A percentile compares a stretch with the other conserved stretches of the same genome.
Evolutionary conservation across 148 eudicot genomes (phyloP).

Genomic region (Cornus suecica): DNA sequence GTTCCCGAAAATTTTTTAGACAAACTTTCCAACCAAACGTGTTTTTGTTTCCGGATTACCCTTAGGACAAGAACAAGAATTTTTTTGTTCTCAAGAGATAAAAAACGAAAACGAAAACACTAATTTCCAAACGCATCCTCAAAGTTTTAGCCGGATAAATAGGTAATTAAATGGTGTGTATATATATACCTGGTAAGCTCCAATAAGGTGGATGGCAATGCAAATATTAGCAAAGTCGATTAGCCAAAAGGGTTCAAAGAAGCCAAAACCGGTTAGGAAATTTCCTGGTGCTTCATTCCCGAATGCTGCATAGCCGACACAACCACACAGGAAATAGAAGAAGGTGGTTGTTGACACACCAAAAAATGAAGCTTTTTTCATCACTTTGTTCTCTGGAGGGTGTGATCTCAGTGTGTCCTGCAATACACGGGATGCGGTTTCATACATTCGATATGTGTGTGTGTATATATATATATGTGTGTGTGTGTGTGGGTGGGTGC

Average conservation of each 20-base stretch:
- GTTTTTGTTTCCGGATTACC: no score
- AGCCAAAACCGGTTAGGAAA: slow-evolving; percentile 93
- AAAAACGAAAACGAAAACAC: no score
- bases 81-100: no score
- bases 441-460: not conserved
- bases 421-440: not conserved
- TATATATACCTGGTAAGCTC: slow-evolving; percentile 80
- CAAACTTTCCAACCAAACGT: no score
- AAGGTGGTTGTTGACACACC: slow-evolving; percentile 74
- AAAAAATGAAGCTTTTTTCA: slow-evolving; percentile 69
- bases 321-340: slow-evolving; percentile 70
- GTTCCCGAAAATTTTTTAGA: no score
- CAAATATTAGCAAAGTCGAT: slow-evolving; percentile 74
- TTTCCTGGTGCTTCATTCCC: slow-evolving; percentile 85
- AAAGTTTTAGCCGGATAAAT: no score
- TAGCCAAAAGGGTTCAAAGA: slow-evolving; percentile 87
- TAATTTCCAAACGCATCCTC: no score
- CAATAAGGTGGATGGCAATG: slow-evolving; percentile 79
- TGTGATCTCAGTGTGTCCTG: slow-evolving; percentile 61
- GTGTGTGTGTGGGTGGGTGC: no score
- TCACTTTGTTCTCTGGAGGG: slow-evolving; percentile 55
- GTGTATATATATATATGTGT: no score
- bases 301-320: slow-evolving; percentile 77
- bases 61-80: no score
- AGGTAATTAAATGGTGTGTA: no score